These are phyloP conservation scores for Tricholomella constricta DNA, from an alignment of 768 basidiomycete species.

Conservation along the genomic window DNA sequence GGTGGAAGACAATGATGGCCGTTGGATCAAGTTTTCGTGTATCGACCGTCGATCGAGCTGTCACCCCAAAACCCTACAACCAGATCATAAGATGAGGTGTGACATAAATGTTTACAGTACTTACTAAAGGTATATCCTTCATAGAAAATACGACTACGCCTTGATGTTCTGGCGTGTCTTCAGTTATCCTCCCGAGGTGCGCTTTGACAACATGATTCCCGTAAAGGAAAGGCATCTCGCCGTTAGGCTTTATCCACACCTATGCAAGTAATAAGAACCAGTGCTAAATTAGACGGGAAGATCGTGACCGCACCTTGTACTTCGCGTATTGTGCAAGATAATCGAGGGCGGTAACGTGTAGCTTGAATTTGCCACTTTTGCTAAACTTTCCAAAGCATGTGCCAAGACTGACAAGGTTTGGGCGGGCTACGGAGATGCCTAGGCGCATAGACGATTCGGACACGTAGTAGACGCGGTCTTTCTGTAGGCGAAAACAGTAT, in stretches of 20 bases:
- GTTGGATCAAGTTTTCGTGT: constrained; percentile 97
- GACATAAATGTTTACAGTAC: constrained; percentile 22
- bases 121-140: constrained; percentile 89
- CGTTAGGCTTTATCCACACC: constrained; percentile 99
- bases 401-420: constrained; percentile 89
- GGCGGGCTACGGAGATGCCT: constrained; percentile 87
- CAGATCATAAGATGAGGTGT: constrained; percentile 1
- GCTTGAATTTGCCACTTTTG: constrained; percentile 96
- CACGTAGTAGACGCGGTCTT: constrained; percentile 94
- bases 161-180: constrained; percentile 98
- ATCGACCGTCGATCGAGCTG: constrained; percentile 92
- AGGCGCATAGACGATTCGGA: constrained; percentile 94
- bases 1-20: constrained; percentile 96
- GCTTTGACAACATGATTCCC: constrained; percentile 99
- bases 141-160: constrained; percentile 97
- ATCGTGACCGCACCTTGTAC: constrained; percentile 72
- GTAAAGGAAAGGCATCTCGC: constrained; percentile 99
- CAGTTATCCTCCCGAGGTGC: constrained; percentile 97
- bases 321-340: constrained; percentile 96
- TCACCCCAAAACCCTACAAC: constrained; percentile 92
- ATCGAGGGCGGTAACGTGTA: constrained; percentile 93
- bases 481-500: constrained; percentile 94
- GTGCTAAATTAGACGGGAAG: neutral
- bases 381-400: constrained; percentile 98
- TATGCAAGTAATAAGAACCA: constrained; percentile 29